Evolutionary conservation across 2,329 filamentous ascomycete species (phyloP).

Genomic region (Immersiporthe knoxdaviesiana): DNA sequence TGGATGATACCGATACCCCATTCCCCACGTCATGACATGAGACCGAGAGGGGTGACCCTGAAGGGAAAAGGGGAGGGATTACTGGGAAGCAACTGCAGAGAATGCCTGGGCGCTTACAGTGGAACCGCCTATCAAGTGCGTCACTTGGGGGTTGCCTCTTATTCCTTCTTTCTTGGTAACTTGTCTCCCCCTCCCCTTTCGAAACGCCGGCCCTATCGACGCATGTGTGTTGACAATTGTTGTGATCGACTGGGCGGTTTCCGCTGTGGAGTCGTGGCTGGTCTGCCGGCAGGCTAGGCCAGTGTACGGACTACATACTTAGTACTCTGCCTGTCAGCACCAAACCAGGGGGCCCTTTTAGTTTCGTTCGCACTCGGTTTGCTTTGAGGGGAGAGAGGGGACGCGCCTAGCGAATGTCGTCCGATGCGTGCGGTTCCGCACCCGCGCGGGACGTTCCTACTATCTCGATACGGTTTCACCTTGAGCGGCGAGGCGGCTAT

Average conservation of each 20-base stretch:
- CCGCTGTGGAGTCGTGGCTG: not conserved
- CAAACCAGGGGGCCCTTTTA: no score
- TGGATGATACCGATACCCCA: not conserved
- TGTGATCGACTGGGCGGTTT: not conserved
- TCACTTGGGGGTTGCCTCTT: not conserved
- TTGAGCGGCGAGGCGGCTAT: slow-evolving; percentile 4
- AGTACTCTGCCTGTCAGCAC: no score
- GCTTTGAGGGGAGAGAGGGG: no score
- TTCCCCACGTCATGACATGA: not conserved
- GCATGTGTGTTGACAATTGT: not conserved
- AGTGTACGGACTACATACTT: no score
- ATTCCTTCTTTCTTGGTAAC: not conserved
- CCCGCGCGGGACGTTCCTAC: slow-evolving; percentile 10
- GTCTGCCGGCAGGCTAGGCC: not conserved
- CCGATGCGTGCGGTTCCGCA: not conserved
- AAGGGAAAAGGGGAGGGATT: not conserved
- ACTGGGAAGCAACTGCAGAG: not conserved
- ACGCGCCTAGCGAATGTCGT: not conserved
- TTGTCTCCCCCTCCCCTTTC: not conserved
- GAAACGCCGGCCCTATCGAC: not conserved
- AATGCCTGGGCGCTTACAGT: not conserved
- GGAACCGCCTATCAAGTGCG: not conserved
- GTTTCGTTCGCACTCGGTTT: no score
- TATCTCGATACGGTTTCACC: slow-evolving; percentile 28
- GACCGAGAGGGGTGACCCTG: not conserved